Evolutionary conservation across 352 stramenopile species (phyloP).

Genomic region (Phytophthora cryptogea): DNA sequence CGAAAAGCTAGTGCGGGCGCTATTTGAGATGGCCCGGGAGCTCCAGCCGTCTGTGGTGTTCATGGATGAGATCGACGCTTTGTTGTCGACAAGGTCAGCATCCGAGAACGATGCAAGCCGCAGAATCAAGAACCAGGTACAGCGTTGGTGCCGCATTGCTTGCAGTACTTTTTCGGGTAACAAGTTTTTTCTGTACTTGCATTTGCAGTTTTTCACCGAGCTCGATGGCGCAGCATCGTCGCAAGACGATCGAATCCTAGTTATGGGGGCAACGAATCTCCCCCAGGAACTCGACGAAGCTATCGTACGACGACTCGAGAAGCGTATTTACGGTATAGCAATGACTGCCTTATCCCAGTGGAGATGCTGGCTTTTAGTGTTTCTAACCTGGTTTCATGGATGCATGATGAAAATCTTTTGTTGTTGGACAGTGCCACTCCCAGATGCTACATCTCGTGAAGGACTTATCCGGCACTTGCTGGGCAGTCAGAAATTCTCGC

Average conservation of each 20-base stretch:
- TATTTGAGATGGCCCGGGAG: slow-evolving; percentile 92
- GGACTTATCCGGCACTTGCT: slow-evolving; percentile 68
- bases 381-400: too few relatives aligned
- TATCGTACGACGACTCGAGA: slow-evolving; percentile 84
- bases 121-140: slow-evolving; percentile 90
- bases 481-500: slow-evolving; percentile 47
- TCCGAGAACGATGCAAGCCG: slow-evolving; percentile 88
- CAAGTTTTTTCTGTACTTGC: neutral
- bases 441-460: slow-evolving; percentile 54
- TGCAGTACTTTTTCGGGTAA: neutral
- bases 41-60: slow-evolving; percentile 88
- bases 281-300: slow-evolving; percentile 88
- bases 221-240: slow-evolving; percentile 79
- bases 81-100: slow-evolving; percentile 73
- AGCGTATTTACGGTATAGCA: slow-evolving; percentile 85
- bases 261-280: slow-evolving; percentile 90
- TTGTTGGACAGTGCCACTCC: slow-evolving; percentile 67
- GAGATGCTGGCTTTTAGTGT: neutral
- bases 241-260: slow-evolving; percentile 78
- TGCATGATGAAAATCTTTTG: neutral
- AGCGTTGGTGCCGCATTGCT: neutral
- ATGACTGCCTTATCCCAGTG: neutral
- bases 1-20: slow-evolving; percentile 94
- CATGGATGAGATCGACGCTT: slow-evolving; percentile 89
- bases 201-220: slow-evolving; percentile 84